A percentile compares a stretch with the other conserved stretches of the same genome.
Conservation (phyloP, 2,329 filamentous ascomycete species). For the Didymella segeticola region DNA sequence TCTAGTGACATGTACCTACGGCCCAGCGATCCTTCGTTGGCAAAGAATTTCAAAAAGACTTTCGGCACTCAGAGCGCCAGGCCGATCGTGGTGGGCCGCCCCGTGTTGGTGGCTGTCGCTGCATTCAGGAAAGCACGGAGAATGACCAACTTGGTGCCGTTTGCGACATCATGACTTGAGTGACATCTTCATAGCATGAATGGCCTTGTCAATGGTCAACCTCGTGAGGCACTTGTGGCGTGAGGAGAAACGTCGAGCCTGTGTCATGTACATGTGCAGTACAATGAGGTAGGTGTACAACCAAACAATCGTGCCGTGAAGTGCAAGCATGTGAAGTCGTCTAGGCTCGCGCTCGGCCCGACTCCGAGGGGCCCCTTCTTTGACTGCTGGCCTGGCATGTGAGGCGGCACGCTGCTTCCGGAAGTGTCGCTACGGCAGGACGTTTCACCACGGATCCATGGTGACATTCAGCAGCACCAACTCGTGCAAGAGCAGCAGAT, state of each 20-base stretch:
- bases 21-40: constrained; percentile 1
- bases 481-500: background rate
- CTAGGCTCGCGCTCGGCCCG: constrained; percentile 12
- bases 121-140: constrained; percentile 2
- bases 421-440: background rate
- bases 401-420: constrained; percentile 7
- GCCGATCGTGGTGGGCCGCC: constrained; percentile 11
- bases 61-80: constrained; percentile 15
- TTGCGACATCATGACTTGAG: background rate
- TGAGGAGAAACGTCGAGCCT: background rate
- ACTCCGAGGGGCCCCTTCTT: constrained; percentile 8
- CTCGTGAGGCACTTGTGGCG: background rate
- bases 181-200: constrained; percentile 4
- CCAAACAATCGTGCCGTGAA: background rate
- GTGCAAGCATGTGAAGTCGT: constrained; percentile 17
- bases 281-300: background rate
- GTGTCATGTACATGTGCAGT: constrained; percentile 14
- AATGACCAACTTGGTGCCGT: background rate
- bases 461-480: background rate
- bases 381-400: constrained; percentile 5
- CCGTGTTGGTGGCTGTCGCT: constrained; percentile 10
- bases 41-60: background rate
- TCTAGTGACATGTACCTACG: constrained; percentile 11
- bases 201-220: too few species aligned
- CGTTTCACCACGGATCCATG: constrained; percentile 5